Evolutionary conservation across 106 monocot genomes (phyloP).

Genomic region (Dendrobium officinale): DNA sequence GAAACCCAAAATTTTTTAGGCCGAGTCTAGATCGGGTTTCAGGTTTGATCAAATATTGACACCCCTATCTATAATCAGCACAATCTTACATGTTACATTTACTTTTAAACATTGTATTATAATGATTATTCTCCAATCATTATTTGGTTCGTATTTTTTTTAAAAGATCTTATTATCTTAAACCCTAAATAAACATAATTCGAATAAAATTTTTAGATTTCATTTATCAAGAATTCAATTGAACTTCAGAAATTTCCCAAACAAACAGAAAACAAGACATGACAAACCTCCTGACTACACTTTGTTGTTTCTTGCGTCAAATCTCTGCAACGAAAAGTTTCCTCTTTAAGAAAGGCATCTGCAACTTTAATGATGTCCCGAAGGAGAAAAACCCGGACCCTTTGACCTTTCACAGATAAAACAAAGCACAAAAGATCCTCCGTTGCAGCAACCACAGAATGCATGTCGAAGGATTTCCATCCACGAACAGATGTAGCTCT

Average conservation of each 20-base stretch:
- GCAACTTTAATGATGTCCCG: constrained; percentile 70
- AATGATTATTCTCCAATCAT: too few relatives aligned
- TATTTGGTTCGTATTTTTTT: too few relatives aligned
- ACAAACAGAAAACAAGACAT: neutral
- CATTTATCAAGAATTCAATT: too few relatives aligned
- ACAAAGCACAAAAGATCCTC: constrained; percentile 85
- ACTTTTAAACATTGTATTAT: too few relatives aligned
- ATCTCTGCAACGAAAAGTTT: constrained; percentile 39
- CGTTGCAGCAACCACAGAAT: constrained; percentile 78
- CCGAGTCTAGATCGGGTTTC: too few relatives aligned
- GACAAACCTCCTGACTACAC: constrained; percentile 29
- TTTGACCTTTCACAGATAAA: constrained; percentile 76
- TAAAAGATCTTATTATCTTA: too few relatives aligned
- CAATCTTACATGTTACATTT: too few relatives aligned
- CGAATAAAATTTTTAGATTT: neutral
- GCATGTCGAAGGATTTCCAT: constrained; percentile 93
- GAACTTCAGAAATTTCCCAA: neutral
- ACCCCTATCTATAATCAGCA: too few relatives aligned
- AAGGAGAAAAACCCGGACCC: constrained; percentile 74
- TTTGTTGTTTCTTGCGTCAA: constrained; percentile 13
- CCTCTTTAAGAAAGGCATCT: constrained; percentile 59
- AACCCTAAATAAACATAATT: neutral
- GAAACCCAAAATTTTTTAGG: too few relatives aligned
- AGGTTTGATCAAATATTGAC: too few relatives aligned
- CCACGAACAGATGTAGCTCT: constrained; percentile 7